Percentiles rank a stretch among this genome's conserved stretches.
phyloP scores from a whole-genome alignment of 345 rosid genomes.

The Rubroshorea leprosula region DNA sequence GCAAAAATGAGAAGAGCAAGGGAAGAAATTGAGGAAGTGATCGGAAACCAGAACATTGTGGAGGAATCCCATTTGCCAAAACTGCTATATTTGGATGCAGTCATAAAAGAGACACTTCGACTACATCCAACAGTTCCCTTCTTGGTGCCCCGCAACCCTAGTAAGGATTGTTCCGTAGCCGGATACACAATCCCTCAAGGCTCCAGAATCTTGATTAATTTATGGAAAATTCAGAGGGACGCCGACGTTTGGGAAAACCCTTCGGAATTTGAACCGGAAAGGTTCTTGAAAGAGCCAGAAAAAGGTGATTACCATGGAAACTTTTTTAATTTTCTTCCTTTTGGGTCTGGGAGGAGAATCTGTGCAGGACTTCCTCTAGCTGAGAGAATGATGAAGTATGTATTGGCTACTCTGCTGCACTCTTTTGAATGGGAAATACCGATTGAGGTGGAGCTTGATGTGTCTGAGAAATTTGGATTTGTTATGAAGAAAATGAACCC shows the following conservation, averaged over 20 bases:
- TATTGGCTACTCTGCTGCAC: conserved; percentile 10
- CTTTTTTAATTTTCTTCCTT: conserved; percentile 16
- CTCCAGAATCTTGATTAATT: conserved; percentile 6
- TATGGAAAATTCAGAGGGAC: conserved; percentile 14
- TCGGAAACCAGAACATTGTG: conserved; percentile 13
- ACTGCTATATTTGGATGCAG: conserved; percentile 8
- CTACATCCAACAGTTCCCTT: conserved; percentile 15
- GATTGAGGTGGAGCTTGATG: background rate
- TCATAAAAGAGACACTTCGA: conserved; percentile 10
- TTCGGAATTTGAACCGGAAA: conserved; percentile 12
- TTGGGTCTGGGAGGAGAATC: conserved; percentile 23
- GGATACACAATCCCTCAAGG: conserved; percentile 17
- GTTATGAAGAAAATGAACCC: conserved; percentile 5
- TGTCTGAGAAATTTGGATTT: conserved; percentile 7
- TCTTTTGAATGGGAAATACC: conserved; percentile 13
- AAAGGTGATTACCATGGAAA: conserved; percentile 9
- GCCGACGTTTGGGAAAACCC: conserved; percentile 11
- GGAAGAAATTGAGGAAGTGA: conserved; percentile 2
- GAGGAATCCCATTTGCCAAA: conserved; percentile 13
- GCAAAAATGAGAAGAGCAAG: background rate
- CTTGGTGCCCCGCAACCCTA: conserved; percentile 1
- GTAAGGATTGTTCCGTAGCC: background rate
- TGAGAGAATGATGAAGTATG: conserved; percentile 3
- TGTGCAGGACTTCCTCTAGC: conserved; percentile 18
- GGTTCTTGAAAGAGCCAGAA: conserved; percentile 6